A percentile compares a stretch with the other conserved stretches of the same genome.
phyloP scores from a whole-genome alignment of 768 basidiomycete species.

The Leucosporidium creatinivorum region DNA sequence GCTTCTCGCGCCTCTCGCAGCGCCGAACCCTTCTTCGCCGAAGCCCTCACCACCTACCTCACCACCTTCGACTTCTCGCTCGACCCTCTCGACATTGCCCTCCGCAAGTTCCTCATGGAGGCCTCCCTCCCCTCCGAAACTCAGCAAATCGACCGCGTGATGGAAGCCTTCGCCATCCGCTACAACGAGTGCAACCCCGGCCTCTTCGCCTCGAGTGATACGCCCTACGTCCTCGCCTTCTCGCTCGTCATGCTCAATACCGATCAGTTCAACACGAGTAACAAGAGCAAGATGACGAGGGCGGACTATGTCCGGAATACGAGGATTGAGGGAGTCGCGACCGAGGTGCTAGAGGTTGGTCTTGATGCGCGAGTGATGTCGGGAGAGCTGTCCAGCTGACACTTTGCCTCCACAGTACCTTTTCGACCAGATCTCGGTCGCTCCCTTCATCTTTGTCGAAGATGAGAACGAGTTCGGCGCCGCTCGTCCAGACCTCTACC shows the following conservation, averaged over 20 bases:
- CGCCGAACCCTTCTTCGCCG: constrained; percentile 59
- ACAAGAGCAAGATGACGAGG: constrained; percentile 96
- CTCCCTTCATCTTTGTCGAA: constrained; percentile 94
- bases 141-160: constrained; percentile 95
- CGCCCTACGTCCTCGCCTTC: constrained; percentile 88
- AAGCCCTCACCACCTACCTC: constrained; percentile 66
- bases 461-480: constrained; percentile 48
- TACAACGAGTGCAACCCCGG: constrained; percentile 76
- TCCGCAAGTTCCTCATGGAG: constrained; percentile 83
- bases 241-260: constrained; percentile 96
- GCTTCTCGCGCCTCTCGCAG: constrained; percentile 44
- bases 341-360: constrained; percentile 77
- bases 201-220: constrained; percentile 61
- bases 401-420: constrained; percentile 56
- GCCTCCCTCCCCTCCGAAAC: constrained; percentile 88
- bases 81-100: constrained; percentile 82
- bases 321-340: constrained; percentile 68
- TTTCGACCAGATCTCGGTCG: constrained; percentile 92
- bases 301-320: constrained; percentile 91
- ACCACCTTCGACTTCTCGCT: constrained; percentile 64
- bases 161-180: constrained; percentile 84
- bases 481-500: neutral
- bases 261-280: constrained; percentile 94
- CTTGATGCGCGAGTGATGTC: neutral
- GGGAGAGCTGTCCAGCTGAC: too few species aligned